Conservation (phyloP, 768 basidiomycete species). For the Termitomyces sp. region DNA sequence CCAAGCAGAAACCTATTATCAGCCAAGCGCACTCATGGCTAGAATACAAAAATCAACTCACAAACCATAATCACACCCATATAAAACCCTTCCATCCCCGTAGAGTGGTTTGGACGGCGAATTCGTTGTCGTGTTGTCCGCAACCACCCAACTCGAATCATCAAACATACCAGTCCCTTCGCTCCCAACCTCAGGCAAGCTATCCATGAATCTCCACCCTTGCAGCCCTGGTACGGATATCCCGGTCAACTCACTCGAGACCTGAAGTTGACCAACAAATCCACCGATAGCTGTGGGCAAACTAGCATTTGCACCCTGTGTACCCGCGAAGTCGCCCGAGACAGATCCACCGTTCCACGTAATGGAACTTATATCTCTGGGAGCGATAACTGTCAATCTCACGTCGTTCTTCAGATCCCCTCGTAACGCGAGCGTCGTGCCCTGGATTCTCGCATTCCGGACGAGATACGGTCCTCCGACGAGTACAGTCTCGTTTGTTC, state of each 20-base stretch:
- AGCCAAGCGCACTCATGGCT: neutral
- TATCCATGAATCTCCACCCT: slow-evolving; percentile 73
- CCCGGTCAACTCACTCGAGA: slow-evolving; percentile 21
- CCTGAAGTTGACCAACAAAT: slow-evolving; percentile 41
- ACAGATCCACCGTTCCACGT: slow-evolving; percentile 69
- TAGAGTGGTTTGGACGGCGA: slow-evolving; percentile 64
- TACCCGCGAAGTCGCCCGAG: slow-evolving; percentile 21
- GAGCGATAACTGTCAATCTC: slow-evolving; percentile 58
- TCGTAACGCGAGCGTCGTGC: slow-evolving; percentile 46
- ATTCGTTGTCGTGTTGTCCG: slow-evolving; percentile 70
- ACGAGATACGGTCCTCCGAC: slow-evolving; percentile 64
- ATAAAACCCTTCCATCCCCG: slow-evolving; percentile 72
- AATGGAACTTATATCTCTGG: slow-evolving; percentile 42
- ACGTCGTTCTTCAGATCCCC: slow-evolving; percentile 66
- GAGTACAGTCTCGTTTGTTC: slow-evolving; percentile 64
- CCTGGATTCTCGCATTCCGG: slow-evolving; percentile 44
- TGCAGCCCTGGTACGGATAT: slow-evolving; percentile 43
- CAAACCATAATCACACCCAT: slow-evolving; percentile 87
- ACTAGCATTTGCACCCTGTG: slow-evolving; percentile 5
- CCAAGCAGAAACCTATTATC: neutral
- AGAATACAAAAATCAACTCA: slow-evolving; percentile 28
- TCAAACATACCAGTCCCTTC: slow-evolving; percentile 33
- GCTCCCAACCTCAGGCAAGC: slow-evolving; percentile 60
- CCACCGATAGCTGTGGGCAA: slow-evolving; percentile 30
- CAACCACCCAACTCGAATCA: slow-evolving; percentile 60